Conservation (phyloP, 345 rosid genomes). For the Linum tenue region DNA sequence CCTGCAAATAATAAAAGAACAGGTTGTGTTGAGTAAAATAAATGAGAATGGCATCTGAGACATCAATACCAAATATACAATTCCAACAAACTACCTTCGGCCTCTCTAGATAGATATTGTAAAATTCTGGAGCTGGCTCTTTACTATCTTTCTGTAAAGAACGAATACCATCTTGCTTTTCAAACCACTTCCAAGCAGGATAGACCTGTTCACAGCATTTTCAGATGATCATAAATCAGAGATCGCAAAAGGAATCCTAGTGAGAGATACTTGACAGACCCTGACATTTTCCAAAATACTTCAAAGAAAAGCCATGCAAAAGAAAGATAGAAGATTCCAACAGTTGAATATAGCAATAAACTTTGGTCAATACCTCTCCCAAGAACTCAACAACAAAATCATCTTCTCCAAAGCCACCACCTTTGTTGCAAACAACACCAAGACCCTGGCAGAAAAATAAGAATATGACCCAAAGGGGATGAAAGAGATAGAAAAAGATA, state of each 20-base stretch:
- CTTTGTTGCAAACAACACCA: conserved; percentile 96
- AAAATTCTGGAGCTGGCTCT: conserved; percentile 99
- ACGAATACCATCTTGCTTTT: conserved; percentile 99
- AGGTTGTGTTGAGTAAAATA: conserved; percentile 15
- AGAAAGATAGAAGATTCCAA: no score
- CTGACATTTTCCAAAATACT: no score
- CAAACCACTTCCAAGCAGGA: conserved; percentile 99
- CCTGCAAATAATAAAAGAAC: conserved; percentile 41
- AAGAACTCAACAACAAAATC: conserved; percentile 98
- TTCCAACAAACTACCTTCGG: conserved; percentile 63
- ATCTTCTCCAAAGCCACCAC: conserved; percentile 85
- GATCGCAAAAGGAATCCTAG: no score
- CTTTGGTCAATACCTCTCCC: conserved; percentile 73
- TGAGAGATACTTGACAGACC: no score
- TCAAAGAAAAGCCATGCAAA: no score
- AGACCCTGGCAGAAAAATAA: conserved; percentile 52
- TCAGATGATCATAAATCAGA: neutral
- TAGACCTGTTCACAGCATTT: conserved; percentile 47
- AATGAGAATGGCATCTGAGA: neutral
- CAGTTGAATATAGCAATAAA: neutral
- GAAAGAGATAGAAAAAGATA: no score
- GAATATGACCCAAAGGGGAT: neutral
- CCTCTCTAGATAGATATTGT: conserved; percentile 97
- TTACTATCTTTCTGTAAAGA: conserved; percentile 83
- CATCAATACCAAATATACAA: conserved; percentile 10